A percentile compares a stretch with the other conserved stretches of the same genome.
Conservation (phyloP, 208 protist species). For the Leptomonas pyrrhocoris region DNA sequence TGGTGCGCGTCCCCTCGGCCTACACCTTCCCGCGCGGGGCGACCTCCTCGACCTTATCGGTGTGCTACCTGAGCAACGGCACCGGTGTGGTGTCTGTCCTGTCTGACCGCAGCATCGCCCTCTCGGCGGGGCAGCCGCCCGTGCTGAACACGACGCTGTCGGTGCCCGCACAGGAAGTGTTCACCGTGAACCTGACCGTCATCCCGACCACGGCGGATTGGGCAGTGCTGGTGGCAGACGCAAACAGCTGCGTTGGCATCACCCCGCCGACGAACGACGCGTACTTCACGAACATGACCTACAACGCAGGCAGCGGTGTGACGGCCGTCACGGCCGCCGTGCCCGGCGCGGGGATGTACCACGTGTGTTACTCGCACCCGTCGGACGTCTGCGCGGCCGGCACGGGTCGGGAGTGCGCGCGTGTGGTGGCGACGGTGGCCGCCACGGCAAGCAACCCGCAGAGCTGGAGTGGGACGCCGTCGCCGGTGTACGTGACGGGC, state of each 20-base stretch:
- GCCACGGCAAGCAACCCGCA: conserved; percentile 49
- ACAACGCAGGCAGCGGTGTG: conserved; percentile 21
- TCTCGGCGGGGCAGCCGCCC: conserved; percentile 53
- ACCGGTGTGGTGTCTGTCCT: conserved; percentile 50
- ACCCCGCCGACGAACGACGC: conserved; percentile 35
- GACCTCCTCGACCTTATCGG: conserved; percentile 25
- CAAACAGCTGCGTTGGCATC: conserved; percentile 50
- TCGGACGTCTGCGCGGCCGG: conserved; percentile 36
- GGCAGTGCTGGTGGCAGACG: conserved; percentile 56
- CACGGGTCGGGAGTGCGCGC: conserved; percentile 61
- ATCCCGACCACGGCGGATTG: conserved; percentile 58
- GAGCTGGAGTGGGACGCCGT: conserved; percentile 59
- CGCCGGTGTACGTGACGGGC: conserved; percentile 60
- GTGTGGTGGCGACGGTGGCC: conserved; percentile 67
- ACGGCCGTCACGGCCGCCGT: conserved; percentile 54
- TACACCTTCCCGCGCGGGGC: conserved; percentile 8
- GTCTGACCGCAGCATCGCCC: conserved; percentile 35
- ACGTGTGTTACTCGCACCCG: conserved; percentile 81
- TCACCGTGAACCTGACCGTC: conserved; percentile 50
- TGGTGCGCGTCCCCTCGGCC: conserved; percentile 28
- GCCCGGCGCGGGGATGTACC: conserved; percentile 60
- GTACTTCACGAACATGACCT: conserved; percentile 37
- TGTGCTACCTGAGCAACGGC: conserved; percentile 69
- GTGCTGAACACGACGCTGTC: conserved; percentile 37
- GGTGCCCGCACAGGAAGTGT: conserved; percentile 42